These are phyloP conservation scores for Populus trichocarpa DNA, from an alignment of 441 rosid genomes.

Conservation along the genomic window DNA sequence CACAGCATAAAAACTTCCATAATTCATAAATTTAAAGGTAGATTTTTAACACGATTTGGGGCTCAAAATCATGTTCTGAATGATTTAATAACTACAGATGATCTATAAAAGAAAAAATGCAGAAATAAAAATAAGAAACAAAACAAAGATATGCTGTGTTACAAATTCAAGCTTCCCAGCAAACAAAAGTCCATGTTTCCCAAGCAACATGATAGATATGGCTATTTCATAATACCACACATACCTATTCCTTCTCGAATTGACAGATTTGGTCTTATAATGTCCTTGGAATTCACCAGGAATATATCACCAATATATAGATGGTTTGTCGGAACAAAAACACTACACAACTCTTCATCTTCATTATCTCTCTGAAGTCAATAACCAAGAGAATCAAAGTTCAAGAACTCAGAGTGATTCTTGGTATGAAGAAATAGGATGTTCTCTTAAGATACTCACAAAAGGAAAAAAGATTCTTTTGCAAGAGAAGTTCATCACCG, in stretches of 20 bases:
- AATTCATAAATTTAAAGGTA: neutral
- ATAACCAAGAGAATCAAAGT: conserved; percentile 10
- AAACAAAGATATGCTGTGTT: neutral
- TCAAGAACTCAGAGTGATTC: neutral
- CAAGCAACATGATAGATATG: neutral
- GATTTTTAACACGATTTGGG: neutral
- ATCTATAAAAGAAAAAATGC: neutral
- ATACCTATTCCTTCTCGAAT: conserved; percentile 89
- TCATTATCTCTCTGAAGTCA: conserved; percentile 63
- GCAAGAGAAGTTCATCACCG: neutral
- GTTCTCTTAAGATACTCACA: neutral
- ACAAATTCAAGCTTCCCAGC: neutral
- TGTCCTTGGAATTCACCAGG: conserved; percentile 77
- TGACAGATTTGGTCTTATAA: conserved; percentile 82
- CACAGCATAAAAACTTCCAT: neutral
- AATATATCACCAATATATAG: conserved; percentile 85
- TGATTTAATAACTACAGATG: neutral
- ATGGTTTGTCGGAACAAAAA: conserved; percentile 90
- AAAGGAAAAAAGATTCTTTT: neutral
- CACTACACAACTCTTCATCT: conserved; percentile 87
- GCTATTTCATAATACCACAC: conserved; percentile 1
- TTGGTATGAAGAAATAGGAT: neutral
- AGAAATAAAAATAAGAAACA: neutral
- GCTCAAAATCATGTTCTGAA: neutral
- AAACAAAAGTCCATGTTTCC: neutral